Evolutionary conservation across 1,284 basidiomycete genomes (phyloP), one percentile per base, ranked within the genome.

Genomic region (Microbotryum lychnidis-dioicae): DNA sequence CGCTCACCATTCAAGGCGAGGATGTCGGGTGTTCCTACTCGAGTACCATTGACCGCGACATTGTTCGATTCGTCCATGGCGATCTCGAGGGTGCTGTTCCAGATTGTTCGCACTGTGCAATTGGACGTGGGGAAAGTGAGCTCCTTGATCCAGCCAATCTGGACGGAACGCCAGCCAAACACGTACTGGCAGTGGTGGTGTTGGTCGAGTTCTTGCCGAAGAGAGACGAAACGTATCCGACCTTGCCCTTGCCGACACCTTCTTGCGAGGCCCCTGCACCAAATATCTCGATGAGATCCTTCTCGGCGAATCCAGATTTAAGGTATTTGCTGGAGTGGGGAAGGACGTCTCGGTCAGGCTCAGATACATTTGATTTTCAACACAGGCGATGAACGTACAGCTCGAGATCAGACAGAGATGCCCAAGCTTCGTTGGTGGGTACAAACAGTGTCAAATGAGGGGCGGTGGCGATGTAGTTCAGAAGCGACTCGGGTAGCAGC

Each of bases 391-490:
- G 16, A n/a, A 16, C 64, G 21, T 60, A 63, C 62, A 64, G 56
- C 46, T 64, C 62, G 42, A 64, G 60, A 4, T 67, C 65, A 71
- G 83, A 81, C 62, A 86, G 76, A 46, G 71, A 51, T 80, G 78
- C 83, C 85, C 80, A 97, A 12, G 96, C 93, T 27, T 81, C 77
- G 71, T 96, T 83, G 18, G 86, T 80, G 0, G 96, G 94, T 2
- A 96, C 81, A 75, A 99, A 99, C 45, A 98, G 71, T 0, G 94
- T 97, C 42, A 96, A 77, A 70, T 87, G 85, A 0, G 89, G 0
- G 61, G 71, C 56, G 18, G 61, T 64, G 12, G 51, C 60, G n/a
- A 70, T 62, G 49, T 66, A 67, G 46, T 67, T 57, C 50, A 71
- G 63, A 3, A 70, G 37, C 0, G 63, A 59, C 1, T 54, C n/a